Percentiles rank a stretch among this genome's conserved stretches.
phyloP scores from a whole-genome alignment of 202 grass and related monocot species.

The Panicum virgatum region DNA sequence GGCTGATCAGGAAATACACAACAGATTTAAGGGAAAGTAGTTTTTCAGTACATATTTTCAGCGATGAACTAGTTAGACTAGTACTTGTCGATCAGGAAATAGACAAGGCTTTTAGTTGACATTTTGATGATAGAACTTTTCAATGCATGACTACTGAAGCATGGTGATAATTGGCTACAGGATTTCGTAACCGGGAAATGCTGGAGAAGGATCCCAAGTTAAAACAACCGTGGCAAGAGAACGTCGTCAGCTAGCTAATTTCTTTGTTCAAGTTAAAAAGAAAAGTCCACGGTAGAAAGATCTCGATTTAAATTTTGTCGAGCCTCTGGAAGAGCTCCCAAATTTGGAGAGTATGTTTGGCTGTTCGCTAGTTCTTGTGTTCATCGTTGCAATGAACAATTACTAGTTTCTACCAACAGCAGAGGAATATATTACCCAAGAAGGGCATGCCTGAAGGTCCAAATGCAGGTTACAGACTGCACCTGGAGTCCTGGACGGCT shows the following conservation, averaged over 20 bases:
- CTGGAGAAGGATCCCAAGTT: neutral
- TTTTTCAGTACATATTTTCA: neutral
- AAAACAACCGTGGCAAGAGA: neutral
- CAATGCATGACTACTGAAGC: neutral
- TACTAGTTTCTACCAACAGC: neutral
- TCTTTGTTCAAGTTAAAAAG: neutral
- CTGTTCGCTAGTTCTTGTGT: neutral
- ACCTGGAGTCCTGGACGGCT: neutral
- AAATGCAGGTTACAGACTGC: neutral
- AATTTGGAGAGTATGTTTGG: neutral
- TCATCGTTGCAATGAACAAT: neutral
- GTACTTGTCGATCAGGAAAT: constrained; percentile 21
- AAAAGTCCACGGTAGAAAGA: neutral
- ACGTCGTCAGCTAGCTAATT: neutral
- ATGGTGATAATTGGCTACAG: neutral
- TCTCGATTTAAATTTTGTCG: neutral
- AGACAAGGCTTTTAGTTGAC: neutral
- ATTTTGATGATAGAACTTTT: neutral
- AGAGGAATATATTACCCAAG: neutral
- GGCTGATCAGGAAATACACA: neutral
- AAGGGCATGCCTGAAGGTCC: neutral
- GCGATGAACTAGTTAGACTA: neutral
- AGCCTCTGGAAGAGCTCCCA: neutral
- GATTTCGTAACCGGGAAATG: neutral
- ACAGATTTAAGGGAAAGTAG: neutral